phyloP scores from a whole-genome alignment of 2,329 filamentous ascomycete genomes.

The Aschersonia sp. region DNA sequence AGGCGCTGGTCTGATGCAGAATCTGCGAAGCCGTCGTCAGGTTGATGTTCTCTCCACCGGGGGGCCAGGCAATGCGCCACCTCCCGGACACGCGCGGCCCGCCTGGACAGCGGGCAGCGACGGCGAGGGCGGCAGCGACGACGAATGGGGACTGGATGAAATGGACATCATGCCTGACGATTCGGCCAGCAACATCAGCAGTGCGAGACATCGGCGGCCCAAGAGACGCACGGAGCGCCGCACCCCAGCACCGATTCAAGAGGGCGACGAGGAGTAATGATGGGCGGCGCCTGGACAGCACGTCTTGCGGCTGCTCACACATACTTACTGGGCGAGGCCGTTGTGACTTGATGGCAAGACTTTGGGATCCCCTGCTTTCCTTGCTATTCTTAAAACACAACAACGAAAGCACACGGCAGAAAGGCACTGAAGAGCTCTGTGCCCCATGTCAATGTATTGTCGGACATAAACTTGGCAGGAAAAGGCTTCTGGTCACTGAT shows the following conservation, averaged over 20 bases:
- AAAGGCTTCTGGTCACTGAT: no score
- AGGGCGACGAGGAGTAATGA: constrained; percentile 50
- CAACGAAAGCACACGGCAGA: no score
- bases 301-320: no score
- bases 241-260: constrained; percentile 59
- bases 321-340: no score
- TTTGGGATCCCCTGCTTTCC: no score
- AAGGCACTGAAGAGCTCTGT: no score
- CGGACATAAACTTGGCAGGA: no score
- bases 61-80: constrained; percentile 30
- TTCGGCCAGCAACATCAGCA: constrained; percentile 67
- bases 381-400: no score
- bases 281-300: not conserved
- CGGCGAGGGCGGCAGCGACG: constrained; percentile 37
- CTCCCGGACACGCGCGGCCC: constrained; percentile 28
- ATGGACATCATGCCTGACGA: constrained; percentile 61
- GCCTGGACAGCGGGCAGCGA: constrained; percentile 24
- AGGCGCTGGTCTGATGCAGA: constrained; percentile 59
- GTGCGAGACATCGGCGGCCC: constrained; percentile 50
- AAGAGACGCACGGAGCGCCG: constrained; percentile 55
- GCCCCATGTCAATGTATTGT: no score
- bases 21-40: constrained; percentile 42
- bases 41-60: constrained; percentile 39
- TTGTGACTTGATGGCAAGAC: not conserved
- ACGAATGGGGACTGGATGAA: constrained; percentile 43